phyloP scores from a whole-genome alignment of 805 yeast species.

The Yarrowia deformans region DNA sequence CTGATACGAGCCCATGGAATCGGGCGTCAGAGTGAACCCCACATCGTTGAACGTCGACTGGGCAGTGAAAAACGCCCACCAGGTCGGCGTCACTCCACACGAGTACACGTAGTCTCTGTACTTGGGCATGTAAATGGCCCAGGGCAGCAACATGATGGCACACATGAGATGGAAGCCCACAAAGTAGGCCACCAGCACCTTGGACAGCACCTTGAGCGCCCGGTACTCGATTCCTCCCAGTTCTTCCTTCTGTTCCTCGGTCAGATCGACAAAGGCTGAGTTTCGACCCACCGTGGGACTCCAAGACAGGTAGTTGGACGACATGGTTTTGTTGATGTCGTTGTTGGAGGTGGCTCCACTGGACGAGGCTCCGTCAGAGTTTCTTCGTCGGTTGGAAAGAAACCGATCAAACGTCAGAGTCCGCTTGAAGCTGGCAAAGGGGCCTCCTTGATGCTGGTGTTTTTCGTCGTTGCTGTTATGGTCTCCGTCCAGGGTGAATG shows the following conservation, averaged over 20 bases:
- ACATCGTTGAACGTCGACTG: constrained; percentile 83
- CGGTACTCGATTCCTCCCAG: constrained; percentile 97
- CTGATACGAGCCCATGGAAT: constrained; percentile 76
- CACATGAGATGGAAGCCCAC: constrained; percentile 76
- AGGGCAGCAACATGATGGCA: constrained; percentile 57
- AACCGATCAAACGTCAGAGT: constrained; percentile 26
- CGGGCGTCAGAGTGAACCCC: constrained; percentile 81
- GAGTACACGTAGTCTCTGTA: constrained; percentile 52
- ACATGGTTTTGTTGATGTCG: constrained; percentile 45
- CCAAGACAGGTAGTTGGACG: constrained; percentile 76
- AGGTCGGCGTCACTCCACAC: constrained; percentile 73
- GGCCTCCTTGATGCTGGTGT: background rate
- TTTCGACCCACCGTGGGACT: constrained; percentile 91
- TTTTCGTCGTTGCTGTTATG: background rate
- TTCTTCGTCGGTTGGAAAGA: constrained; percentile 6
- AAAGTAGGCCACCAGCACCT: constrained; percentile 70
- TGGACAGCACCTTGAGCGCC: constrained; percentile 77
- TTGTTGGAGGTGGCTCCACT: background rate
- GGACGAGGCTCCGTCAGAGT: background rate
- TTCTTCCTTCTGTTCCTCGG: constrained; percentile 87
- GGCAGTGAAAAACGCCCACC: constrained; percentile 94
- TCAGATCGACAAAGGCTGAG: constrained; percentile 84
- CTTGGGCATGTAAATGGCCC: constrained; percentile 52
- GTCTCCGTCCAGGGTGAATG: constrained; percentile 12
- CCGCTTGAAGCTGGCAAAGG: constrained; percentile 7